Evolutionary conservation across 169 alveolate species (phyloP).

Genomic region (Eimeria necatrix): DNA sequence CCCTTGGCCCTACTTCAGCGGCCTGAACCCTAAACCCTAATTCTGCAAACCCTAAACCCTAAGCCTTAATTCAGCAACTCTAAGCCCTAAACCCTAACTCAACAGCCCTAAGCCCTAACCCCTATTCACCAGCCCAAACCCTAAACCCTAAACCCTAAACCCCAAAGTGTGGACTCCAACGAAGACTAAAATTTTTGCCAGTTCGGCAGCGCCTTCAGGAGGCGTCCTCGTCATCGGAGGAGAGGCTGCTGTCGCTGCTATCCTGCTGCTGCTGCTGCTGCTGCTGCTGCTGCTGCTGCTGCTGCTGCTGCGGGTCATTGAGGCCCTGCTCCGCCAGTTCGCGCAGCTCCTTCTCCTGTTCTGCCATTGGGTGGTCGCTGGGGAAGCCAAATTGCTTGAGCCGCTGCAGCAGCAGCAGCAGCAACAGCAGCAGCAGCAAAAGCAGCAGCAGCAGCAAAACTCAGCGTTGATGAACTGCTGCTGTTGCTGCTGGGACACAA

Average conservation of each 20-base stretch:
- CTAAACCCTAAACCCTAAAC: too few species aligned
- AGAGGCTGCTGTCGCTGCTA: background rate
- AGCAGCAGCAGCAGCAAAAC: background rate
- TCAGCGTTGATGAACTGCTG: background rate
- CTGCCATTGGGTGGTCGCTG: conserved; percentile 32
- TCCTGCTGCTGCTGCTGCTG: background rate
- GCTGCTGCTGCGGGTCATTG: conserved; percentile 49
- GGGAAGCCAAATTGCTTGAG: conserved; percentile 35
- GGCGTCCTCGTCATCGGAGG: conserved; percentile 13
- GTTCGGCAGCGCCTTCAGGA: too few species aligned
- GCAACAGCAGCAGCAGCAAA: background rate
- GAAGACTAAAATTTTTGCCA: too few species aligned
- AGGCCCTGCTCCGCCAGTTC: conserved; percentile 27
- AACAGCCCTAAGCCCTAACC: too few species aligned
- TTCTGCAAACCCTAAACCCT: too few species aligned
- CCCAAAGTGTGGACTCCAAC: too few species aligned
- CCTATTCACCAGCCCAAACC: too few species aligned
- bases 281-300: background rate
- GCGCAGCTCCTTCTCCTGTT: conserved; percentile 45
- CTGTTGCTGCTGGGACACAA: background rate
- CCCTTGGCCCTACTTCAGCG: too few species aligned
- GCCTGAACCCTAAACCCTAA: too few species aligned
- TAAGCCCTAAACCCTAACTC: too few species aligned
- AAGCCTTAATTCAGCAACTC: too few species aligned
- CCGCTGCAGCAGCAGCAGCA: conserved; percentile 64